Base-by-base conservation (phyloP, 2,329 filamentous ascomycete species). In the Ceratocystis ficicola region DNA sequence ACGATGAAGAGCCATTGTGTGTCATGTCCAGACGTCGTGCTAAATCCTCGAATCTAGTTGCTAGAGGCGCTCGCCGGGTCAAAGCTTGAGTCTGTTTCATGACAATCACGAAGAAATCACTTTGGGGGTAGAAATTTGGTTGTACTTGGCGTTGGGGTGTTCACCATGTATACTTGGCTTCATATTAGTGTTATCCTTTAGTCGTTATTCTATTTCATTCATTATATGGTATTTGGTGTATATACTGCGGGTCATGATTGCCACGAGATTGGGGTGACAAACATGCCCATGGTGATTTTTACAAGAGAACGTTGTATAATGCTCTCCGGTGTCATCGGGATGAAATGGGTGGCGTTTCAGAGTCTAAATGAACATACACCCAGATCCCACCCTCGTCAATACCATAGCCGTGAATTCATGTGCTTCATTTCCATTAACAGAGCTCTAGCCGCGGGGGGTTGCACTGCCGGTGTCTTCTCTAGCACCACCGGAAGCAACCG, bases 1-100 rank as follows among this genome's bases (percentile, higher is more conserved):
- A 84, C 30, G 92, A 97, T 70, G 79, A 78, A 60, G 83, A 83
- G 65, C 90, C 94, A 0, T 78, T 84, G 44, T 94, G 88, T 70
- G 88, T 93, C 67, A 96, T 99, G 91, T 68, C 66, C 32, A 63
- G 66, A 63, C 63, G 64, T 30, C 44, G 59, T 32, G 55, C 41
- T 96, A 91, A 68, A 86, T 94, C 63, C 86, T 83, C 59, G 73
- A 75, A 2, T 22, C 61, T 52, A 32, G 81, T 86, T 62, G 79
- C 79, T 65, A 77, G 79, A 67, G 81, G 85, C 7, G 83, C 78
- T 36, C 79, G 80, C 69, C 84, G 80, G 71, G 77, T 64, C 8
- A 65, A 46, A 41, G 62, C 62, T 55, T 67, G 52, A 32, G 48
- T 25, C 52, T 32, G 25, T 80, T 65, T 70, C 70, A 28, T 36